Evolutionary conservation across 257 asterid species (phyloP).

Genomic region (Perilla frutescens): DNA sequence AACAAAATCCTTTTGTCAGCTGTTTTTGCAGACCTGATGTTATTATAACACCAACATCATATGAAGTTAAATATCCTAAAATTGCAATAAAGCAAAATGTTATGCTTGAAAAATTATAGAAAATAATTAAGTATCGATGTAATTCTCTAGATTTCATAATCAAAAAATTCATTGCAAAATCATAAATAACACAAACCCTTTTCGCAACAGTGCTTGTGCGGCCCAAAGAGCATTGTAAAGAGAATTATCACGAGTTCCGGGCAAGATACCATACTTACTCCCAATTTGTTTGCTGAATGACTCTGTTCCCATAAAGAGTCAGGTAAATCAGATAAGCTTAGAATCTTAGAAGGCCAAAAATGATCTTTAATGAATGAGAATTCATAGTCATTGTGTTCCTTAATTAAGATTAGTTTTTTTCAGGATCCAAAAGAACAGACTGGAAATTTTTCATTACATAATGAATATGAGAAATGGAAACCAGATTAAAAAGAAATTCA

Average conservation of each 20-base stretch:
- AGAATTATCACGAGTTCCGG: slow-evolving; percentile 93
- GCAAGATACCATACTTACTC: slow-evolving; percentile 77
- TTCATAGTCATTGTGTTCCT: slow-evolving; percentile 1
- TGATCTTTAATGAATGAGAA: slow-evolving; percentile 18
- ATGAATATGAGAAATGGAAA: slow-evolving; percentile 5
- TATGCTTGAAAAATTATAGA: slow-evolving; percentile 21
- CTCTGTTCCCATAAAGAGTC: slow-evolving; percentile 57
- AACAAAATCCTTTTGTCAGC: slow-evolving; percentile 84
- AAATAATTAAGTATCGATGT: slow-evolving; percentile 20
- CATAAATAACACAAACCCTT: slow-evolving; percentile 59
- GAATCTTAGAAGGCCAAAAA: background rate
- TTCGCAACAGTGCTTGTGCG: slow-evolving; percentile 94
- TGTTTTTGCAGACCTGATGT: slow-evolving; percentile 75
- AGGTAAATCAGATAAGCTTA: slow-evolving; percentile 26
- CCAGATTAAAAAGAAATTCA: background rate
- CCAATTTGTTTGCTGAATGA: slow-evolving; percentile 75
- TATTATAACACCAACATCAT: slow-evolving; percentile 32
- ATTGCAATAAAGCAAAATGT: slow-evolving; percentile 24
- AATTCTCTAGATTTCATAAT: slow-evolving; percentile 20
- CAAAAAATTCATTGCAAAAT: slow-evolving; percentile 23
- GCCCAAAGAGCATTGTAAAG: slow-evolving; percentile 97
- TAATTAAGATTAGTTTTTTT: background rate
- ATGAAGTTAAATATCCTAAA: slow-evolving; percentile 16
- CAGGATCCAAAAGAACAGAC: background rate
- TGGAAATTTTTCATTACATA: background rate